phyloP scores from a whole-genome alignment of 2,329 filamentous ascomycete species.

The Didymella keratinophila region DNA sequence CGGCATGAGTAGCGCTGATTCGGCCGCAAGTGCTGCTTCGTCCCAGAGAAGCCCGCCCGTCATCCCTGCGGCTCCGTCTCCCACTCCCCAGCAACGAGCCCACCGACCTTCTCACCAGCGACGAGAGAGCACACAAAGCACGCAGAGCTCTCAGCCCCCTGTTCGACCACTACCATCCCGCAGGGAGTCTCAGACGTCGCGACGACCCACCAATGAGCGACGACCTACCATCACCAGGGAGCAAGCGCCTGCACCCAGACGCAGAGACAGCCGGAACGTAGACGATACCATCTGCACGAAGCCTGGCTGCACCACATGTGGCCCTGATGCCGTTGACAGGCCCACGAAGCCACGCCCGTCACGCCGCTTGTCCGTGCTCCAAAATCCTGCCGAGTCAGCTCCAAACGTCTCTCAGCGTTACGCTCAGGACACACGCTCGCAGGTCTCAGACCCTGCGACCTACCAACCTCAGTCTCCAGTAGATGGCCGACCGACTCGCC shows the following conservation, averaged over 20 bases:
- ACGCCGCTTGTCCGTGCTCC: constrained; percentile 21
- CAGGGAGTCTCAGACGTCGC: constrained; percentile 28
- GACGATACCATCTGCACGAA: constrained; percentile 40
- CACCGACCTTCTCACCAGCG: constrained; percentile 24
- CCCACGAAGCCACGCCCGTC: constrained; percentile 27
- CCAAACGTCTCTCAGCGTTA: constrained; percentile 38
- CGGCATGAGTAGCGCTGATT: constrained; percentile 62
- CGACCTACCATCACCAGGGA: constrained; percentile 27
- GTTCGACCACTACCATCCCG: constrained; percentile 28
- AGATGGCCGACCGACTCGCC: constrained; percentile 29
- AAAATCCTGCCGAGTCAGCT: constrained; percentile 34
- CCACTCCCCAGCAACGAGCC: constrained; percentile 20
- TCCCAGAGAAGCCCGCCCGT: constrained; percentile 40
- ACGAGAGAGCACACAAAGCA: constrained; percentile 31
- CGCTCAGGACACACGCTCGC: constrained; percentile 36
- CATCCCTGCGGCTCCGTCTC: constrained; percentile 23
- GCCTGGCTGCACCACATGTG: constrained; percentile 48
- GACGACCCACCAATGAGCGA: constrained; percentile 23
- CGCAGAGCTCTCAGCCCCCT: constrained; percentile 28
- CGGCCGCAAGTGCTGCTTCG: constrained; percentile 54
- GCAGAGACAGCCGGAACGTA: constrained; percentile 19
- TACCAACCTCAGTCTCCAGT: constrained; percentile 39
- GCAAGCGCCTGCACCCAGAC: constrained; percentile 21
- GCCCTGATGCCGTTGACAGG: too few species aligned
- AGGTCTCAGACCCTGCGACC: constrained; percentile 41